Evolutionary conservation across 768 basidiomycete species (phyloP), one percentile per base, ranked within the genome.

Genomic region (Dioszegia hungarica): DNA sequence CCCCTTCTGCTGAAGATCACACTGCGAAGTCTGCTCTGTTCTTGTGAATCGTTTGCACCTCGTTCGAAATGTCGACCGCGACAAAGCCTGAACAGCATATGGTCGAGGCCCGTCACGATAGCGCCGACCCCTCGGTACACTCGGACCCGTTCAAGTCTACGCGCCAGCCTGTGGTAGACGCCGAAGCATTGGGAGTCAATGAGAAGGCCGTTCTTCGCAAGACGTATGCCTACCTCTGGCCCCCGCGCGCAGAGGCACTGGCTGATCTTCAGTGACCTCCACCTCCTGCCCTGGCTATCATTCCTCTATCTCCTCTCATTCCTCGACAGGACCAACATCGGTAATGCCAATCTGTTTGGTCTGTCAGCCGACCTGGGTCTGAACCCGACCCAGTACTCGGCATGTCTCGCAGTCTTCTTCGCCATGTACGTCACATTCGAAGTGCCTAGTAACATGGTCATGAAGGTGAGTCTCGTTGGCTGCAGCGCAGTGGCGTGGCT

Each of bases 361-460:
- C 38, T 53, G 12, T 39, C 37, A 3, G 24, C 19, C 39, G 38
- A 53, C 39, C 51, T 53, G 3, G 19, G 28, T 3, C 22, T 53
- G 24, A 25, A 11, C 22, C 9, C 27, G 5, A 34, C 12, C 11
- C 25, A 43, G 22, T 43, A 43, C 19, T 43, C 39, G 6, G 31
- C 25, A 14, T 43, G 40, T 19, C 22, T 44, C 27, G 41, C 40
- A 22, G 33, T 54, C 12, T 54, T 89, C 79, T 89, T 88, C 77
- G 85, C 87, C 54, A 83, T 84, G 45, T 88, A 89, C 66, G 80
- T 85, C 1, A 66, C 87, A 22, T 89, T 88, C 85, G 86, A 87
- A 76, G 86, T 85, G 33, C 57, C 78, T 54, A 81, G 84, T 25
- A 88, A 88, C 64, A 62, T 85, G 39, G 45, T 62, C n/a, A 62